phyloP scores from a whole-genome alignment of 2,329 filamentous ascomycete species.

The Ophiocordyceps robertsii region DNA sequence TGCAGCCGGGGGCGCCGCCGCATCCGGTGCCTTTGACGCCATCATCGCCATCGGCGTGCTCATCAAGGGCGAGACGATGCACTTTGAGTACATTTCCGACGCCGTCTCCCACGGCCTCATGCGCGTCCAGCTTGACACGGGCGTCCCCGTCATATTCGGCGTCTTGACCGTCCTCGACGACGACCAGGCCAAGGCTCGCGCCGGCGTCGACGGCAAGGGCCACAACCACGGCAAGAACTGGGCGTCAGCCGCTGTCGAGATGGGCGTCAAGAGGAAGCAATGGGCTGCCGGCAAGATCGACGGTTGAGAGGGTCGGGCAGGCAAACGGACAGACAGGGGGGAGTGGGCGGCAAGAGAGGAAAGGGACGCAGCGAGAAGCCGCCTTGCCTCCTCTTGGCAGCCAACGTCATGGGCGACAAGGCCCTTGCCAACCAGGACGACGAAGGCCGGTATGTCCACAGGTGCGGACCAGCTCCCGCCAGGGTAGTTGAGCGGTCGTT shows the following conservation, averaged over 20 bases:
- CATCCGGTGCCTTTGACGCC: conserved; percentile 69
- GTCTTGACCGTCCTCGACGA: conserved; percentile 80
- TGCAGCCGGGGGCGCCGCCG: conserved; percentile 20
- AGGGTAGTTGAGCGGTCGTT: too few species aligned
- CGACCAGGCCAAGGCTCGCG: conserved; percentile 73
- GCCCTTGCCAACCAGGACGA: too few species aligned
- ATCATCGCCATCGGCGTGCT: conserved; percentile 91
- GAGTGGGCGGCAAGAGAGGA: too few species aligned
- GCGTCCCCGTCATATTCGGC: conserved; percentile 84
- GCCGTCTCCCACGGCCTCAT: conserved; percentile 84
- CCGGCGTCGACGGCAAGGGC: conserved; percentile 51
- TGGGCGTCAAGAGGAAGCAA: conserved; percentile 73
- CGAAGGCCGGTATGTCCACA: too few species aligned
- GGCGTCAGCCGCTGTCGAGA: conserved; percentile 87
- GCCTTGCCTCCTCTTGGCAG: too few species aligned
- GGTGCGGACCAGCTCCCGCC: too few species aligned
- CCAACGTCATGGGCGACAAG: too few species aligned
- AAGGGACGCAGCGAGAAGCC: too few species aligned
- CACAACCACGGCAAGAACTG: conserved; percentile 98
- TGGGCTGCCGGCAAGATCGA: conserved; percentile 63
- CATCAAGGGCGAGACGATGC: conserved; percentile 98
- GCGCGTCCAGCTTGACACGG: conserved; percentile 81
- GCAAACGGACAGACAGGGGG: too few species aligned
- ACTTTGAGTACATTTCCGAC: conserved; percentile 97
- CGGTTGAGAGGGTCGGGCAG: conserved; percentile 11